phyloP scores from a whole-genome alignment of 352 stramenopile species.

The Pythium oligandrum region DNA sequence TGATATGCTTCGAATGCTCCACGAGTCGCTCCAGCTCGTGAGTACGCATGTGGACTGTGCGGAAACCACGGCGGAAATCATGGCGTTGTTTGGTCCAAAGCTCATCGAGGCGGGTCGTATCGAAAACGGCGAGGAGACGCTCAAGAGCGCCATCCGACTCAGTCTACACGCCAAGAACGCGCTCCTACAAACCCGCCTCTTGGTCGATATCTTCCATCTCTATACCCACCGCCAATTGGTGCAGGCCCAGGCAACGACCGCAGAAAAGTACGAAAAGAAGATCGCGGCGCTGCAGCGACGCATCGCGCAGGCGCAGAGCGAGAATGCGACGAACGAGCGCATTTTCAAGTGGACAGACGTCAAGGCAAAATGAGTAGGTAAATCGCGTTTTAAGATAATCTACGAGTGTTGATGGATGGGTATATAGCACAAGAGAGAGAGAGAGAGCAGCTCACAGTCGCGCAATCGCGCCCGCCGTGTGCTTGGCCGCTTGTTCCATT shows the following conservation, averaged over 20 bases:
- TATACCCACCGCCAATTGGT: slow-evolving; percentile 36
- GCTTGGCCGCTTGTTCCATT: slow-evolving; percentile 67
- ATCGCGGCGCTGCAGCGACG: slow-evolving; percentile 39
- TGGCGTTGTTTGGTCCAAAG: slow-evolving; percentile 60
- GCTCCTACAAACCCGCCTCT: slow-evolving; percentile 55
- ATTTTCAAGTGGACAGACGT: slow-evolving; percentile 48
- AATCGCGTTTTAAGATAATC: too few species aligned
- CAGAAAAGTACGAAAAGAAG: slow-evolving; percentile 68
- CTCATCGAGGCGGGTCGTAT: slow-evolving; percentile 32
- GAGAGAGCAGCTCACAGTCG: slow-evolving; percentile 40
- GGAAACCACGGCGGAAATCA: slow-evolving; percentile 58
- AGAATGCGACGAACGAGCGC: slow-evolving; percentile 27
- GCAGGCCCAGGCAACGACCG: slow-evolving; percentile 35
- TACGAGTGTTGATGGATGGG: too few species aligned
- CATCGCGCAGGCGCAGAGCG: slow-evolving; percentile 35
- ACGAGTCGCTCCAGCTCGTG: slow-evolving; percentile 38
- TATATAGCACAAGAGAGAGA: too few species aligned
- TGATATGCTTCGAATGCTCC: slow-evolving; percentile 33
- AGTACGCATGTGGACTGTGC: slow-evolving; percentile 43
- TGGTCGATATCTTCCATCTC: slow-evolving; percentile 51
- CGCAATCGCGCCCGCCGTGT: slow-evolving; percentile 64
- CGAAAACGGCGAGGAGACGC: slow-evolving; percentile 52
- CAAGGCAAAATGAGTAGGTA: slow-evolving; percentile 4
- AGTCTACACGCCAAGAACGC: slow-evolving; percentile 62
- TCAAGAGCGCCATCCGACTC: slow-evolving; percentile 50